A percentile compares a stretch with the other conserved stretches of the same genome.
Evolutionary conservation across 257 asterid genomes (phyloP).

Genomic region (Lycium ferocissimum): DNA sequence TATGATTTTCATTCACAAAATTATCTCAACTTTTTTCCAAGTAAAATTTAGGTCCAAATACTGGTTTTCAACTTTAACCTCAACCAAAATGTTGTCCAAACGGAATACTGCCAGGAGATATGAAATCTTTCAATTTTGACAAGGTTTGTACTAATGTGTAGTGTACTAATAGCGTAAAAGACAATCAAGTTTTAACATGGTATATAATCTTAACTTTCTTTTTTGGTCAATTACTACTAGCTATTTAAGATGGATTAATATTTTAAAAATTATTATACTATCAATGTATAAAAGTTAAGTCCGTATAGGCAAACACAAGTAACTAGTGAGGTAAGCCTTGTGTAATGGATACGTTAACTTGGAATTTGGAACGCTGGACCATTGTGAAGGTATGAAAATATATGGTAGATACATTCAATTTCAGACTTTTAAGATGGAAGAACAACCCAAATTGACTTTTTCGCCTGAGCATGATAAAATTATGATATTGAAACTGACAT

Average conservation of each 20-base stretch:
- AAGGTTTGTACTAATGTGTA: not conserved
- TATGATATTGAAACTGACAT: not conserved
- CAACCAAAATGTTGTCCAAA: not conserved
- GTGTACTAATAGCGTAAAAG: not conserved
- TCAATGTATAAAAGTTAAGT: not conserved
- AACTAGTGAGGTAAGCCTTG: not conserved
- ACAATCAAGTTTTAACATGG: not conserved
- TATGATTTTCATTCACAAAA: not conserved
- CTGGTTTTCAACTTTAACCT: not conserved
- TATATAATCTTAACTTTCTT: not conserved
- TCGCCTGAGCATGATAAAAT: not conserved
- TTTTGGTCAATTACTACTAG: not conserved
- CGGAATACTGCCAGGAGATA: not conserved
- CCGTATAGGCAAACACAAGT: not conserved
- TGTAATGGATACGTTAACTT: not conserved
- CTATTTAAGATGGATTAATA: not conserved
- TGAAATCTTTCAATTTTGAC: not conserved
- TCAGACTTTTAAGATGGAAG: not conserved
- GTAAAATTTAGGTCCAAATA: not conserved
- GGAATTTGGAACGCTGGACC: not conserved
- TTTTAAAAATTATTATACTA: too few species aligned
- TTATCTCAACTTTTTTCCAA: not conserved
- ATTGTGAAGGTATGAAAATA: not conserved
- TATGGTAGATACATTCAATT: not conserved
- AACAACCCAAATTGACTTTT: not conserved